These are phyloP conservation scores for Mycena latifolia DNA, from an alignment of 768 basidiomycete genomes.

Conservation along the genomic window DNA sequence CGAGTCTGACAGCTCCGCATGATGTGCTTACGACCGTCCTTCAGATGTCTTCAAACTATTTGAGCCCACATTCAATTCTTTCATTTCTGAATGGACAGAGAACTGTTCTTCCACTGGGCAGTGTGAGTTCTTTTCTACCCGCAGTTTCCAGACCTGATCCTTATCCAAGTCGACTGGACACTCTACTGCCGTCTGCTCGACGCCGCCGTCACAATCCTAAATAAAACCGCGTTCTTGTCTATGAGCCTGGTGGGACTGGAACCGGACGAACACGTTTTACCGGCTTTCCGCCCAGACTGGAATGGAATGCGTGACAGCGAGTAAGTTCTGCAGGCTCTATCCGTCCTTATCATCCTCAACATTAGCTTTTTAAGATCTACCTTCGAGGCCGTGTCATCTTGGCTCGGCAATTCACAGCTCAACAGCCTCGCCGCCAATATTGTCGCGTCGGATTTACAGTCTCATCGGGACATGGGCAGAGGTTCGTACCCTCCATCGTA, in stretches of 20 bases:
- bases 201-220: slow-evolving; percentile 54
- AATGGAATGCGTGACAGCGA: slow-evolving; percentile 51
- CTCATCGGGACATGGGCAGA: slow-evolving; percentile 59
- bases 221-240: slow-evolving; percentile 47
- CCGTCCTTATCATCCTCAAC: slow-evolving; percentile 10
- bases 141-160: slow-evolving; percentile 19
- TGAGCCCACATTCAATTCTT: slow-evolving; percentile 51
- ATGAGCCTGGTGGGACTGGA: slow-evolving; percentile 45
- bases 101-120: slow-evolving; percentile 54
- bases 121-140: slow-evolving; percentile 53
- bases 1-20: neutral
- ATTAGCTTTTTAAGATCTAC: slow-evolving; percentile 46
- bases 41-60: slow-evolving; percentile 57
- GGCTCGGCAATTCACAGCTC: slow-evolving; percentile 50
- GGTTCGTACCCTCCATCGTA: slow-evolving; percentile 45
- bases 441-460: slow-evolving; percentile 56
- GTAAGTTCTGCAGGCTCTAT: slow-evolving; percentile 43
- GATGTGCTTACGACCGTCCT: slow-evolving; percentile 13
- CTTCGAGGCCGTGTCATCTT: slow-evolving; percentile 54
- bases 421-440: slow-evolving; percentile 42
- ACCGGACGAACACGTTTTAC: slow-evolving; percentile 42
- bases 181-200: slow-evolving; percentile 62
- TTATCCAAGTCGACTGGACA: slow-evolving; percentile 65
- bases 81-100: slow-evolving; percentile 61
- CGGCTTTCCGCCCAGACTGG: slow-evolving; percentile 46